Evolutionary conservation across 1,284 basidiomycete species (phyloP).

Genomic region (Gomphus bonarii): DNA sequence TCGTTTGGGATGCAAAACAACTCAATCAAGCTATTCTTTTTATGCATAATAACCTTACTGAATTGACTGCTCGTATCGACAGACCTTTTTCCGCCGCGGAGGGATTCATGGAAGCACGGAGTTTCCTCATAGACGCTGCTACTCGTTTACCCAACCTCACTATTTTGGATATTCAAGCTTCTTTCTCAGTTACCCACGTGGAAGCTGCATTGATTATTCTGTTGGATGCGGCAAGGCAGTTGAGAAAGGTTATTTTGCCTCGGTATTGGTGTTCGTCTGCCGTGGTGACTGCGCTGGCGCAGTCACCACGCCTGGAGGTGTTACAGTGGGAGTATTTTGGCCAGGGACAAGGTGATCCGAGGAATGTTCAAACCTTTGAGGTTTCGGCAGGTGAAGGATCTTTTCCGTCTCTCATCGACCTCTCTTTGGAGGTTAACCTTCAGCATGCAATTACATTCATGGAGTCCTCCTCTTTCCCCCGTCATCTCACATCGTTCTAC

Average conservation of each 20-base stretch:
- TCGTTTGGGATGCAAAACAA: slow-evolving; percentile 27
- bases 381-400: slow-evolving; percentile 35
- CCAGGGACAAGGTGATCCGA: slow-evolving; percentile 31
- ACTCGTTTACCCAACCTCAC: slow-evolving; percentile 42
- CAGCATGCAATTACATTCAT: slow-evolving; percentile 37
- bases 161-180: slow-evolving; percentile 32
- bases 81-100: neutral
- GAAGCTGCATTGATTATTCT: neutral
- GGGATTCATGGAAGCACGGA: neutral
- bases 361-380: slow-evolving; percentile 33
- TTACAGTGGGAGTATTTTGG: slow-evolving; percentile 40
- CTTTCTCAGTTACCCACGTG: slow-evolving; percentile 21
- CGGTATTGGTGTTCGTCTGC: slow-evolving; percentile 37
- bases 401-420: slow-evolving; percentile 44
- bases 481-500: slow-evolving; percentile 38
- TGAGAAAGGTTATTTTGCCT: slow-evolving; percentile 25
- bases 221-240: neutral
- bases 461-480: slow-evolving; percentile 30
- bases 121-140: slow-evolving; percentile 40
- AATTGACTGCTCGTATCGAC: slow-evolving; percentile 20
- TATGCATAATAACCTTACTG: slow-evolving; percentile 30
- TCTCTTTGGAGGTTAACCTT: slow-evolving; percentile 35
- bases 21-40: slow-evolving; percentile 31
- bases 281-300: slow-evolving; percentile 37
- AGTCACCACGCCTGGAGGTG: slow-evolving; percentile 29